Evolutionary conservation across 768 basidiomycete species (phyloP), one percentile per base, ranked within the genome.

Genomic region (Phylloporus sp.): DNA sequence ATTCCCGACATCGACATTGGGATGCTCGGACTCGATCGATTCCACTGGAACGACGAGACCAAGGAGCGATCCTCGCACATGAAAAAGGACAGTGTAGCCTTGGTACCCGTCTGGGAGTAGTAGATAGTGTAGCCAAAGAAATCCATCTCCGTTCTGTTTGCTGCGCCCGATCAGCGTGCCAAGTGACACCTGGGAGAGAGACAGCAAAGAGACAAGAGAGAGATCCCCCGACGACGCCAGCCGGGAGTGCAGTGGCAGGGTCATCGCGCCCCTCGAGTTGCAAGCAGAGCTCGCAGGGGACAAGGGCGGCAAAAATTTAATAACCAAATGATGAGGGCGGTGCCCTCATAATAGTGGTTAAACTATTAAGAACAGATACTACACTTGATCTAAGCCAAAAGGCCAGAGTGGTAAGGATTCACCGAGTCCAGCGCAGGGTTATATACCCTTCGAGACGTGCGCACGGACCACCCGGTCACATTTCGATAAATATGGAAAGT

Each of bases 351-450:
- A 77, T 75, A 76, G 75, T 73, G 74, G 75, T 64, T 76, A 66
- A 53, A 69, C 75, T 79, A 71, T 72, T 72, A 78, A 79, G 77
- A 79, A 79, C 78, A 80, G 78, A 80, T 80, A 80, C 79, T 79
- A 80, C 79, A 80, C 78, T 80, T 80, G 77, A 80, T 80, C 79
- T 79, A 79, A 80, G 78, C 79, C 79, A 79, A 77, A 75, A 77
- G 77, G 77, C 77, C 76, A 62, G 53, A 54, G 50, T 59, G 53
- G 55, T 53, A 42, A 57, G 31, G 56, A 55, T 38, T 17, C 23
- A 4, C 0, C 0, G 1, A 1, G 43, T 35, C 26, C 5, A 8
- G 4, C 28, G 5, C 4, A 3, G 27, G 28, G 29, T 38, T 49
- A 54, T 48, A 44, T 53, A 48, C 28, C 14, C 42, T 38, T 36